phyloP scores from a whole-genome alignment of 148 eudicot genomes.

The Fagopyrum homotropicum region DNA sequence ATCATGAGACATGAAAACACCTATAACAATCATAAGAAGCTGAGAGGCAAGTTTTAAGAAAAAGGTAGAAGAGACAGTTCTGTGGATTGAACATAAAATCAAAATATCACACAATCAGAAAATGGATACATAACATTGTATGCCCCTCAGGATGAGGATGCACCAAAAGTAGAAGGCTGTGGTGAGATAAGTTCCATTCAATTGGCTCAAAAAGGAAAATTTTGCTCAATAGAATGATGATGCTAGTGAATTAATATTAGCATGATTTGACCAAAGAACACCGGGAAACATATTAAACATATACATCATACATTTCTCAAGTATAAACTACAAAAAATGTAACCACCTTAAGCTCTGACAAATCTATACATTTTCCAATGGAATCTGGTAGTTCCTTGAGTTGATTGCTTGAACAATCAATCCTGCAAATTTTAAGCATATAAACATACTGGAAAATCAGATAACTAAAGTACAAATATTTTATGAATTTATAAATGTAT shows the following conservation, averaged over 20 bases:
- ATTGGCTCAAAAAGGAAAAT: not conserved
- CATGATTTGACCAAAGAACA: not conserved
- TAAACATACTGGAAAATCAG: not conserved
- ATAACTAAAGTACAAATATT: not conserved
- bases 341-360: slow-evolving; percentile 76
- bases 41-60: not conserved
- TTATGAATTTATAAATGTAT: not conserved
- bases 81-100: not conserved
- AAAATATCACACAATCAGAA: not conserved
- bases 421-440: slow-evolving; percentile 29
- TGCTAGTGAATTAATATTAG: not conserved
- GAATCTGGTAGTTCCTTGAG: slow-evolving; percentile 62
- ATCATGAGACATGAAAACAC: not conserved
- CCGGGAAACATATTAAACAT: not conserved
- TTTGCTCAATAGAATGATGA: not conserved
- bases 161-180: not conserved
- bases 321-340: not conserved
- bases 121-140: not conserved
- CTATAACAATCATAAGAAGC: not conserved
- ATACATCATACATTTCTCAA: not conserved
- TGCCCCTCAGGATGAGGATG: not conserved
- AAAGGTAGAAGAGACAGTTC: not conserved
- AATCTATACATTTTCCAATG: slow-evolving; percentile 63
- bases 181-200: not conserved
- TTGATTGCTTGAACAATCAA: slow-evolving; percentile 91